These are phyloP conservation scores for Cutaneotrichosporon curvatum DNA, from an alignment of 1,284 basidiomycete genomes.

Conservation along the genomic window DNA sequence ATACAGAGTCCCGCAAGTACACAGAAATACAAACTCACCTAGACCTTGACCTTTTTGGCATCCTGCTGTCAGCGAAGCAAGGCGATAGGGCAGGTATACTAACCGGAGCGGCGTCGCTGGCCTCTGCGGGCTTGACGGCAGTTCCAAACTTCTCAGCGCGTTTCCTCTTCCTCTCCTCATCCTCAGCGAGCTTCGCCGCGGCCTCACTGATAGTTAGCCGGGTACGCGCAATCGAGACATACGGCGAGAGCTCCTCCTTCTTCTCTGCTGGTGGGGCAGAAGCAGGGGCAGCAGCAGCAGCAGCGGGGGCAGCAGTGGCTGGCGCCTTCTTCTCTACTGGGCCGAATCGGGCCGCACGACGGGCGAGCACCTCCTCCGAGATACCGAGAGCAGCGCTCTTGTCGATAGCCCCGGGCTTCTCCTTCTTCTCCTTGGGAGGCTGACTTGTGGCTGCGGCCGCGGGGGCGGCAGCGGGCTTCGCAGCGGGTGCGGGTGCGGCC, in stretches of 20 bases:
- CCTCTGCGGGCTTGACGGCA: slow-evolving; percentile 7
- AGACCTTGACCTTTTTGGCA: slow-evolving; percentile 41
- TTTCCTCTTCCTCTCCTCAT: slow-evolving; percentile 49
- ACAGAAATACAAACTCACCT: slow-evolving; percentile 24
- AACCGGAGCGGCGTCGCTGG: slow-evolving; percentile 1
- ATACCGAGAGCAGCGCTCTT: slow-evolving; percentile 25
- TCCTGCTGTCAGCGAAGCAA: slow-evolving; percentile 28
- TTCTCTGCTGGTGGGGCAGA: slow-evolving; percentile 14
- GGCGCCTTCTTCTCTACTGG: slow-evolving; percentile 29
- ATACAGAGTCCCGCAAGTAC: not conserved
- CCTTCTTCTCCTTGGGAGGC: slow-evolving; percentile 5
- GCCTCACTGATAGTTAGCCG: slow-evolving; percentile 26
- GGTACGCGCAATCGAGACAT: slow-evolving; percentile 9
- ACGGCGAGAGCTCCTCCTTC: slow-evolving; percentile 33
- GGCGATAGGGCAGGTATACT: no score
- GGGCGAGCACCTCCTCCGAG: slow-evolving; percentile 37
- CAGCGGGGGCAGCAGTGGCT: slow-evolving; percentile 14
- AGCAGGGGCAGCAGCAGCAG: no score
- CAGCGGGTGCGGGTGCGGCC: slow-evolving; percentile 2
- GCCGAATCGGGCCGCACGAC: slow-evolving; percentile 43
- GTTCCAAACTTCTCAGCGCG: slow-evolving; percentile 46
- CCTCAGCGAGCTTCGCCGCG: slow-evolving; percentile 29
- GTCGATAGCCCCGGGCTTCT: slow-evolving; percentile 31
- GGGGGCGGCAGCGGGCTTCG: slow-evolving; percentile 7
- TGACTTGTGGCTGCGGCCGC: not conserved